phyloP scores from a whole-genome alignment of 208 protist genomes.

The Trichomonas gallinae region DNA sequence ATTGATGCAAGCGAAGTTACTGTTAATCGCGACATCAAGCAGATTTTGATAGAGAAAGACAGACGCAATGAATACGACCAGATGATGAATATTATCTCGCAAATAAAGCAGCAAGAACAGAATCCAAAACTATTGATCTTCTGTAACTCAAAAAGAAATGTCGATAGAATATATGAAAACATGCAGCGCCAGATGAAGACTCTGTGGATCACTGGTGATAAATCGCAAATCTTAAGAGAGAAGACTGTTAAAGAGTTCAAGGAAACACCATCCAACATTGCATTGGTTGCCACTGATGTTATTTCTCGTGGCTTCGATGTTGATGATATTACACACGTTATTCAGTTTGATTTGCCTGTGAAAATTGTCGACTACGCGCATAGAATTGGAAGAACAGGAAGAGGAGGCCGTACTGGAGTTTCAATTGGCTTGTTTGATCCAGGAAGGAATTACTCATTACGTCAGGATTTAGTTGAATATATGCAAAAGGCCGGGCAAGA shows the following conservation, averaged over 20 bases:
- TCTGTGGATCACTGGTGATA: not conserved
- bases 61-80: not conserved
- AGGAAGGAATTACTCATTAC: not conserved
- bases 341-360: conserved; percentile 63
- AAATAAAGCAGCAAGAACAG: not conserved
- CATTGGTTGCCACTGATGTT: conserved; percentile 60
- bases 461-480: not conserved
- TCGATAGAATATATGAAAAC: not conserved
- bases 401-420: conserved; percentile 50
- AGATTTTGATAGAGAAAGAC: not conserved
- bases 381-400: conserved; percentile 74
- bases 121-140: not conserved
- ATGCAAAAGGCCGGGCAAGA: not conserved
- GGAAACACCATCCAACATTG: not conserved
- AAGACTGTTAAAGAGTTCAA: not conserved
- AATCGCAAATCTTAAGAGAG: not conserved
- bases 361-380: conserved; percentile 76
- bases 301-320: conserved; percentile 51
- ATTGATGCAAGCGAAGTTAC: conserved; percentile 28
- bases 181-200: not conserved
- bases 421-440: conserved; percentile 38
- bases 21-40: not conserved
- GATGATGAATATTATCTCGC: not conserved
- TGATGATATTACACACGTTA: conserved; percentile 51
- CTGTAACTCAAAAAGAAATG: not conserved